Base-by-base conservation (phyloP, 345 rosid species). In the Aurinia saxatilis region DNA sequence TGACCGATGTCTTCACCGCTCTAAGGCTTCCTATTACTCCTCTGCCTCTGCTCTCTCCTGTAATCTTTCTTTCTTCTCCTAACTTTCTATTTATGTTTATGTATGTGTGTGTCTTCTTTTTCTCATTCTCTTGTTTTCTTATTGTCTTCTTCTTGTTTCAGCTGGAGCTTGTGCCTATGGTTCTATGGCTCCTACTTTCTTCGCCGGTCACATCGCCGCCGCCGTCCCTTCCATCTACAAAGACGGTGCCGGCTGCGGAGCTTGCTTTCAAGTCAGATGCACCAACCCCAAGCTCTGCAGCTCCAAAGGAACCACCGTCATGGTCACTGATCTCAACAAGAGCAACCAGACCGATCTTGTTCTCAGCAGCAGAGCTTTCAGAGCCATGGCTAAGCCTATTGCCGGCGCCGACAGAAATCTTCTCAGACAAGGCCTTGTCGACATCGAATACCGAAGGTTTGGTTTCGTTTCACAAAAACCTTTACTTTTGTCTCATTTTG, bases 131-230 rank as follows among this genome's bases (percentile, higher is more conserved):
- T 63, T 71, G 38, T 58, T n/a, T n/a, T n/a, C n/a, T n/a, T n/a
- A n/a, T n/a, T n/a, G n/a, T n/a, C n/a, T n/a, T n/a, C n/a, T n/a
- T n/a, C n/a, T n/a, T 35, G 34, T 7, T 79, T 75, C 80, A 93
- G 99, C 90, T 45, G 96, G 99, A n/a, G 90, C 95, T 71, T 93
- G 99, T 68, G 82, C 88, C 25, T 90, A 85, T 65, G 97, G 95
- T 13, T 81, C 95, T 14, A 40, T 80, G 61, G 97, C 97, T 16
- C 53, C 82, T 2, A 76, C 65, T 9, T 82, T 87, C 78, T 81
- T 72, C 64, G 70, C 73, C 30, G 97, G 99, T 34, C 73, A 82
- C 67, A 73, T 90, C 11, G 97, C 99, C 0, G 95, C 85, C 33
- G 91, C 73, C 50, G 69, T 72, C 40, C 77, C 95, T 73, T 78